Conservation (phyloP, 805 yeast genomes). For the Zygoascus bituminiphila region DNA sequence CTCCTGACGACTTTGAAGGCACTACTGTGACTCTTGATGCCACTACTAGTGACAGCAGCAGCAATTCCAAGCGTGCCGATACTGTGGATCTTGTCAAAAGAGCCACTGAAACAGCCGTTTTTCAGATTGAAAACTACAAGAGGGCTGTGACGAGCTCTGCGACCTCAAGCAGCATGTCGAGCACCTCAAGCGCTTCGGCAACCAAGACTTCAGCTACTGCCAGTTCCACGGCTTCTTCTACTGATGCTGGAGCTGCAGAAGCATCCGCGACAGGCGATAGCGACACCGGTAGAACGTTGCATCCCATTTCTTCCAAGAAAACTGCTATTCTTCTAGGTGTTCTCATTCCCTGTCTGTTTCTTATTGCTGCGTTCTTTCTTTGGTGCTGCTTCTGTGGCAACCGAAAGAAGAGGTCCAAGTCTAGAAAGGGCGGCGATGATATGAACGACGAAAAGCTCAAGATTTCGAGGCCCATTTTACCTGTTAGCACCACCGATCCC, state of each 20-base stretch:
- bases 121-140: constrained; percentile 25
- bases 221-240: constrained; percentile 19
- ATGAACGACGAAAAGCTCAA: constrained; percentile 1
- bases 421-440: constrained; percentile 3
- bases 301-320: constrained; percentile 32
- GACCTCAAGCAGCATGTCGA: constrained; percentile 22
- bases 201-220: constrained; percentile 24
- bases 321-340: constrained; percentile 89
- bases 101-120: constrained; percentile 6
- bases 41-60: constrained; percentile 36
- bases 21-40: constrained; percentile 41
- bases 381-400: constrained; percentile 53
- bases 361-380: constrained; percentile 46
- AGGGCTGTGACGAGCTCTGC: constrained; percentile 32
- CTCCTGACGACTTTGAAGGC: constrained; percentile 42
- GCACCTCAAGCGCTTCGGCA: constrained; percentile 22
- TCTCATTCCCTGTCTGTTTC: constrained; percentile 57
- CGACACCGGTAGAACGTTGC: constrained; percentile 14
- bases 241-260: constrained; percentile 28
- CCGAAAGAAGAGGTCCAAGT: constrained; percentile 24
- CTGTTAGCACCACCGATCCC: constrained; percentile 6
- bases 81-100: constrained; percentile 1
- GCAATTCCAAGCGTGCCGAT: constrained; percentile 2
- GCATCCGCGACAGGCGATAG: constrained; percentile 25
- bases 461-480: constrained; percentile 35